Evolutionary conservation across 2,329 filamentous ascomycete species (phyloP).

Genomic region (Alternaria infectoria): DNA sequence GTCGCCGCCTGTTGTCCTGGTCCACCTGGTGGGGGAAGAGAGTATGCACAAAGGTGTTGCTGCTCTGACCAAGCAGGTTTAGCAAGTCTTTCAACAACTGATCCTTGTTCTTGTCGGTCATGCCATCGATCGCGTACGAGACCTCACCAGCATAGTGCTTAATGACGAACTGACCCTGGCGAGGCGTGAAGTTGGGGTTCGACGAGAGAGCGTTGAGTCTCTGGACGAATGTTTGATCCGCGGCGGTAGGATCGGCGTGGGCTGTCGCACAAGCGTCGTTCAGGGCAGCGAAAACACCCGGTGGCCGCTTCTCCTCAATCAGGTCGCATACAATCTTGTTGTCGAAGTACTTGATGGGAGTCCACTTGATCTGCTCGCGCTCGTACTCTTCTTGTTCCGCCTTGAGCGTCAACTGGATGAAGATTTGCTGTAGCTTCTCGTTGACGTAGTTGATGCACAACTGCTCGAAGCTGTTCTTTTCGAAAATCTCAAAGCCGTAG

Average conservation of each 20-base stretch:
- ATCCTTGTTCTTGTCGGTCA: conserved; percentile 99
- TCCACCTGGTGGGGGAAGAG: conserved; percentile 94
- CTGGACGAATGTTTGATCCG: conserved; percentile 94
- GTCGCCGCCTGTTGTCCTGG: conserved; percentile 91
- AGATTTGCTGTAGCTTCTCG: conserved; percentile 98
- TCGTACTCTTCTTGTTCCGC: conserved; percentile 98
- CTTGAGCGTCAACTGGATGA: conserved; percentile 96
- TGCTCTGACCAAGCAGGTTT: conserved; percentile 81
- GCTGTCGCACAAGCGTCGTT: conserved; percentile 99
- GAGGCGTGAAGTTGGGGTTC: conserved; percentile 87
- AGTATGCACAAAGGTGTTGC: conserved; percentile 83
- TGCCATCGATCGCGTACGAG: conserved; percentile 90
- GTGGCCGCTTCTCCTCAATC: conserved; percentile 89
- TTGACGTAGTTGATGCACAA: conserved; percentile 99
- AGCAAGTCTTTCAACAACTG: conserved; percentile 92
- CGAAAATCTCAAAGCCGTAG: conserved; percentile 98
- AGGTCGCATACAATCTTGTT: conserved; percentile 98
- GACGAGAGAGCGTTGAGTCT: conserved; percentile 84
- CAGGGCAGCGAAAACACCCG: conserved; percentile 91
- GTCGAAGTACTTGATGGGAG: conserved; percentile 98
- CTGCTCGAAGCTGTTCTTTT: conserved; percentile 98
- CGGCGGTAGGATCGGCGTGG: conserved; percentile 91
- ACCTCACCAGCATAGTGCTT: conserved; percentile 99
- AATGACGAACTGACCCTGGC: conserved; percentile 96
- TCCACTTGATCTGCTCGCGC: conserved; percentile 96